Conservation (phyloP, 192 early-diverging fungal genomes). For the Diversispora epigaea region DNA sequence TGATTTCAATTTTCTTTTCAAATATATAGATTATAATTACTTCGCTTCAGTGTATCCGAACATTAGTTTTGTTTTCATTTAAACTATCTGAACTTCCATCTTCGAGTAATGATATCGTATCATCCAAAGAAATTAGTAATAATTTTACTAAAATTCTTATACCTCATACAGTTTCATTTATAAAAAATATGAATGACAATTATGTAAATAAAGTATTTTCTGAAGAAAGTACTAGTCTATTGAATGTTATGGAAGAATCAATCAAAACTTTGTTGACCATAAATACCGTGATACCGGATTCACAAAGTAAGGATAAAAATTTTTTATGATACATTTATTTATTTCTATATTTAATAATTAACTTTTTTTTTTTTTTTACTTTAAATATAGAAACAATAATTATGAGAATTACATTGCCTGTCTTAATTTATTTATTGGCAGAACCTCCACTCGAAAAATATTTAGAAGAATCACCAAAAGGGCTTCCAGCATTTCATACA, state of each 20-base stretch:
- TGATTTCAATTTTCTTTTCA: not conserved
- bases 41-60: conserved; percentile 44
- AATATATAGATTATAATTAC: conserved; percentile 35
- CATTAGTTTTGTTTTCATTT: conserved; percentile 39
- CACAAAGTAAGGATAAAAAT: conserved; percentile 40
- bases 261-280: conserved; percentile 50
- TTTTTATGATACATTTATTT: conserved; percentile 4
- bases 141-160: conserved; percentile 35
- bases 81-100: conserved; percentile 4
- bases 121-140: conserved; percentile 33
- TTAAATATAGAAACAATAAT: conserved; percentile 36
- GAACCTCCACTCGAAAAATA: conserved; percentile 17
- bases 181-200: conserved; percentile 28
- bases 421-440: conserved; percentile 45
- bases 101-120: not conserved
- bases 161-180: conserved; percentile 35
- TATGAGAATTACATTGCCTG: conserved; percentile 48
- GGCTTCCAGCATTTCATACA: conserved; percentile 38
- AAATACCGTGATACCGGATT: conserved; percentile 37
- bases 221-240: conserved; percentile 29
- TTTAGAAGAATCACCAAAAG: not conserved
- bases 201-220: not conserved
- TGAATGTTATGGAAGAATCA: conserved; percentile 46
- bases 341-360: not conserved
- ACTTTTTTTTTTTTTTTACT: not conserved